These are phyloP conservation scores for Rhipidocladum racemiflorum DNA, from an alignment of 176 grass and related monocot genomes.

Conservation along the genomic window DNA sequence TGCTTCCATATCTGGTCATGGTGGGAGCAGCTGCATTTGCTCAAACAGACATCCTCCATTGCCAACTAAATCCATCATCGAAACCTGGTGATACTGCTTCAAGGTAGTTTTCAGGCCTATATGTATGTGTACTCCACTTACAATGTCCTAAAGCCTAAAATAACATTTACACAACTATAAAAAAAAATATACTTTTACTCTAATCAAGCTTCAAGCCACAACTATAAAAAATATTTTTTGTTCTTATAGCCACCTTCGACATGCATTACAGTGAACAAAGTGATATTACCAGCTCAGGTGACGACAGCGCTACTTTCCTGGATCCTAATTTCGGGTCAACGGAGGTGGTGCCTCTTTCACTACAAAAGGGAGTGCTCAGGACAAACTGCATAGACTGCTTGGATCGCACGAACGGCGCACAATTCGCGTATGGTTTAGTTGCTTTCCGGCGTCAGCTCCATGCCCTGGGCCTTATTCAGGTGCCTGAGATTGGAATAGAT, in stretches of 20 bases:
- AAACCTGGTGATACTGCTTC: not conserved
- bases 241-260: not conserved
- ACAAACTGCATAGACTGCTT: constrained; percentile 72
- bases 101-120: not conserved
- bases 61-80: constrained; percentile 16
- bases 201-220: too few species aligned
- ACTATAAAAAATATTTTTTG: not conserved
- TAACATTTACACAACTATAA: not conserved
- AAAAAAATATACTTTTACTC: not conserved
- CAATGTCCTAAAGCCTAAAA: not conserved
- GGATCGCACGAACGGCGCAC: constrained; percentile 63
- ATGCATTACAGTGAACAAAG: constrained; percentile 21
- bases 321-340: not conserved
- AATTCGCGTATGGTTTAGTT: constrained; percentile 56
- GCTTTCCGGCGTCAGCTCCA: constrained; percentile 44
- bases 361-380: constrained; percentile 53
- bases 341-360: not conserved
- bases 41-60: constrained; percentile 51
- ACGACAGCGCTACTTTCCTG: not conserved
- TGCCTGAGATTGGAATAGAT: constrained; percentile 33
- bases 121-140: not conserved
- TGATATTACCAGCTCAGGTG: not conserved
- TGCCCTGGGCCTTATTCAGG: constrained; percentile 31
- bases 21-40: constrained; percentile 35
- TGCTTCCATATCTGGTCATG: constrained; percentile 37